Base-by-base conservation (phyloP, 352 stramenopile genomes). In the Pythium monospermum region DNA sequence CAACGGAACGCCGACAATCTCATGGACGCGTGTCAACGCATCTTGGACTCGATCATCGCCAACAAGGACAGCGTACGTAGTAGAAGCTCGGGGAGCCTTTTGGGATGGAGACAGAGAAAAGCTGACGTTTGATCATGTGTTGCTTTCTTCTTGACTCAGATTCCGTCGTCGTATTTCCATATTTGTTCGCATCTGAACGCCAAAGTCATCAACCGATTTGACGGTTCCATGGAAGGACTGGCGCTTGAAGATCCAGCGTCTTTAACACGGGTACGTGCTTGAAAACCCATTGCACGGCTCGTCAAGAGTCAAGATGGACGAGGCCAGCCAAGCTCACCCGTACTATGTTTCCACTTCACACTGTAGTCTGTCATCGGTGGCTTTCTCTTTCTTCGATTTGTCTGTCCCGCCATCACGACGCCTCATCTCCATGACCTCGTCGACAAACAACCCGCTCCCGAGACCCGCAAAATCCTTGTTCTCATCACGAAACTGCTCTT, bases 401-500 rank as follows among this genome's bases (percentile, higher is more conserved):
- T 95, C 30, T 95, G 85, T 36, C 85, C 85, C 15, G 85, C 85
- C 10, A 91, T 95, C 59, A 91, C 85, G 25, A 94, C 83, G 1
- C 85, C 85, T 4, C 85, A 94, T 49, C 43, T 91, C 39, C 91
- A 95, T 41, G 83, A 81, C 13, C 75, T 95, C 8, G 73, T 72
- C 7, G 82, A 91, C 27, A 77, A 88, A 49, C 65, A 87, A 19
- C 79, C 85, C 5, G 64, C 59, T 13, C 64, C 80, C 0, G 76
- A 89, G 46, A 90, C 78, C 0, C 71, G 85, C n/a, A 76, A 81
- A 33, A 73, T 92, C 23, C 72, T 95, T n/a, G 83, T 95, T 21
- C 67, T 94, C 0, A 67, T 95, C 33, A 94, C 83, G 0, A 95
- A 95, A 39, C 43, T 95, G n/a, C 50, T 95, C 10, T 94, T 94